Base-by-base conservation (phyloP, 441 rosid genomes). In the Pelargonium myrrhifolium region DNA sequence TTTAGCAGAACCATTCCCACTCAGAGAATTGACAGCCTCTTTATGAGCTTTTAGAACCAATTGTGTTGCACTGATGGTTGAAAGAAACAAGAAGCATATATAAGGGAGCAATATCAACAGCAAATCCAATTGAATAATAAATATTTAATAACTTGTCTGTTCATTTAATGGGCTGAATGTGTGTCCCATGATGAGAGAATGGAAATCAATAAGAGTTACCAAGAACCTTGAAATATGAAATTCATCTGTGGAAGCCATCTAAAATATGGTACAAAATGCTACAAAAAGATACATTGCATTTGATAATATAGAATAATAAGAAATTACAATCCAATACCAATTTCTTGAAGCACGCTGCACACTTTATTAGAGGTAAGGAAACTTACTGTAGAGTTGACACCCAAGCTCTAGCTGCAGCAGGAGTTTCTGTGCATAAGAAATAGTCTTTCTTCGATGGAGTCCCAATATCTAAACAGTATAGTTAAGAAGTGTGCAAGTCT, bases 331-430 rank as follows among this genome's bases (percentile, higher is more conserved):
- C 37, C 37, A 31, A 31, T 31, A 31, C 37, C 37, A 31, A 31
- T 31, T 31, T 31, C 6, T 7, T 31, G 37, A 31, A 43, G 68
- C 51, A 35, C 74, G 63, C 47, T 43, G 49, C 47, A 58, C 62
- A 1, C 37, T 31, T 31, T 31, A 31, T 31, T 31, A 4, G 64
- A 8, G 49, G 49, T 3, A 67, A 18, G 2, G 37, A 31, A 49
- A 75, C 96, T 86, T 87, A 94, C 99, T 85, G 89, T 71, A 94
- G 81, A 51, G 99, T 94, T 64, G 92, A 78, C 18, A 94, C 99
- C 97, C 97, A 94, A 58, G 99, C 99, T 77, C 85, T 87, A 74
- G 97, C 90, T 24, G 99, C 98, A 72, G 90, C 91, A 71, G 99
- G 89, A 71, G 99, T 92, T 75, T 94, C 99, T 17, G 97, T 92